Percentiles rank a stretch among this genome's conserved stretches.
These are phyloP conservation scores for Stephania japonica DNA, from an alignment of 164 flowering plant genomes.

Conservation along the genomic window DNA sequence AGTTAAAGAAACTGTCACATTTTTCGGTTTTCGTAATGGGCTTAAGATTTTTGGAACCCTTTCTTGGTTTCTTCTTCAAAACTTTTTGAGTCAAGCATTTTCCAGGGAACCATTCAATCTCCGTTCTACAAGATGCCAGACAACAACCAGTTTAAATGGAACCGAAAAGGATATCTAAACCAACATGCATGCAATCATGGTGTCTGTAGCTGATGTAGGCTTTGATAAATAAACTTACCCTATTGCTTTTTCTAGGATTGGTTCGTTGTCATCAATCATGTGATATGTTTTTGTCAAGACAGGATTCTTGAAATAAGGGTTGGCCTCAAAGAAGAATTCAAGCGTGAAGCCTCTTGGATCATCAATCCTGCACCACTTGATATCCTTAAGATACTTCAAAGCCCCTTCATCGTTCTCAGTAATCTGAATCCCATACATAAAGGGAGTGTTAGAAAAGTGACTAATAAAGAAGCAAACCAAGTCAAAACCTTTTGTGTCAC, in stretches of 20 bases:
- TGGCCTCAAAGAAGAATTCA: constrained; percentile 40
- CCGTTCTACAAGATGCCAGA: constrained; percentile 24
- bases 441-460: background rate
- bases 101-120: constrained; percentile 42
- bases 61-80: constrained; percentile 37
- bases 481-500: background rate
- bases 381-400: constrained; percentile 34
- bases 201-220: too few species aligned
- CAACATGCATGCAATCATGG: background rate
- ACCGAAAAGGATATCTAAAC: background rate
- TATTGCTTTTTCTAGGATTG: constrained; percentile 40
- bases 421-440: constrained; percentile 17
- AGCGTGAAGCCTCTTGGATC: constrained; percentile 49
- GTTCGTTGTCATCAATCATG: constrained; percentile 47
- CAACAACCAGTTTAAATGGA: background rate
- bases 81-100: constrained; percentile 35
- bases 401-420: constrained; percentile 38
- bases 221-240: constrained; percentile 24
- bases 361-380: constrained; percentile 36
- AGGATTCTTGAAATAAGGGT: constrained; percentile 37
- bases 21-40: constrained; percentile 39
- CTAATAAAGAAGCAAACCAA: background rate
- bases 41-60: constrained; percentile 37
- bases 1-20: constrained; percentile 45
- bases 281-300: constrained; percentile 41